phyloP scores from a whole-genome alignment of 495 filamentous ascomycete genomes.

The Penicillium ochrochloron region DNA sequence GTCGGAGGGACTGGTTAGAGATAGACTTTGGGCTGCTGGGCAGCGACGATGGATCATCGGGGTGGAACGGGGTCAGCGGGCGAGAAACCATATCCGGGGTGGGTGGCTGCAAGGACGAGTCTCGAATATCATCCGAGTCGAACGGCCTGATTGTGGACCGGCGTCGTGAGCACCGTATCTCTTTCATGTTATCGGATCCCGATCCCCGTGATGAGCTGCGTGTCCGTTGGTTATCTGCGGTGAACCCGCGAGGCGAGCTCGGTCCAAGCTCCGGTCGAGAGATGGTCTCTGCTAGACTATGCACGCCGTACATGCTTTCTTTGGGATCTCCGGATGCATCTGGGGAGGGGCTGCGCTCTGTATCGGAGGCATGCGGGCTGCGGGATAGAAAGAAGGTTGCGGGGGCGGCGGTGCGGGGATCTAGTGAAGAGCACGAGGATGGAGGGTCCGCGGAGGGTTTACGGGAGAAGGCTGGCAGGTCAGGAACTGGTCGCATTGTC shows the following conservation, averaged over 20 bases:
- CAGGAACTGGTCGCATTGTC: conserved; percentile 49
- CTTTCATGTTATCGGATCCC: conserved; percentile 32
- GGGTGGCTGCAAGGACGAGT: conserved; percentile 29
- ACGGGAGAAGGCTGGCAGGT: conserved; percentile 35
- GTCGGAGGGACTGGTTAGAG: conserved; percentile 53
- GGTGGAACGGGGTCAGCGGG: conserved; percentile 52
- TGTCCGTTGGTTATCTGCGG: conserved; percentile 16
- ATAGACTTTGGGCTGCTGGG: conserved; percentile 59
- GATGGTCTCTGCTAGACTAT: conserved; percentile 64
- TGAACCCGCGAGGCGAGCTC: conserved; percentile 17
- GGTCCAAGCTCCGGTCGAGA: conserved; percentile 29
- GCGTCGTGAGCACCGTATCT: conserved; percentile 28
- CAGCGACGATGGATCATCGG: conserved; percentile 50
- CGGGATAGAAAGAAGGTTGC: conserved; percentile 55
- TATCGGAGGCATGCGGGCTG: conserved; percentile 33
- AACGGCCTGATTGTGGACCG: conserved; percentile 45
- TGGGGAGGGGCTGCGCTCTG: conserved; percentile 32
- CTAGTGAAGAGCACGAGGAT: conserved; percentile 37
- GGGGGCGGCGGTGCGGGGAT: conserved; percentile 46
- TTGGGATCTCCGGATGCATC: conserved; percentile 28
- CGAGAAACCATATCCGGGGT: conserved; percentile 38
- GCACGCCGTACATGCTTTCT: conserved; percentile 64
- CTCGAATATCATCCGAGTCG: conserved; percentile 24
- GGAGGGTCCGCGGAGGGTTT: conserved; percentile 41
- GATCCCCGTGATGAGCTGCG: conserved; percentile 31